phyloP scores from a whole-genome alignment of 2,329 filamentous ascomycete species.

The Achaetomium macrosporum region DNA sequence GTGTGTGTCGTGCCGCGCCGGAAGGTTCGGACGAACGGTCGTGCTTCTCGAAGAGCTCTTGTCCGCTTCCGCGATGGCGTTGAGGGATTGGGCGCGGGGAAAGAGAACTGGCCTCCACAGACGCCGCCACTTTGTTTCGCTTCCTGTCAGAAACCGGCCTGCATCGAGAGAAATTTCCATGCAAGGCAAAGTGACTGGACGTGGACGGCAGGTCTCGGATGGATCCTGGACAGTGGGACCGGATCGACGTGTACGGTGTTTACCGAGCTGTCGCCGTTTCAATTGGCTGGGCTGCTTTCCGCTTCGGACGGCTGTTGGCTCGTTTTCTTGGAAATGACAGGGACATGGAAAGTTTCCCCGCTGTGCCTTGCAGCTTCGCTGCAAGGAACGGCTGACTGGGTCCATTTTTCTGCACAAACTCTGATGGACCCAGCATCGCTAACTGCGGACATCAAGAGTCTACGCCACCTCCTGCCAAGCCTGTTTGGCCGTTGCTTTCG shows the following conservation, averaged over 20 bases:
- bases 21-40: slow-evolving; percentile 9
- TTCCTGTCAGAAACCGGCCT: slow-evolving; percentile 1
- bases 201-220: slow-evolving; percentile 12
- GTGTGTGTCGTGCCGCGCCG: slow-evolving; percentile 3
- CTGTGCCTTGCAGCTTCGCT: slow-evolving; percentile 19
- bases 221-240: slow-evolving; percentile 9
- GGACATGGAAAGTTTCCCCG: slow-evolving; percentile 8
- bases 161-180: background rate
- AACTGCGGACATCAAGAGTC: background rate
- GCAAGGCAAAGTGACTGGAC: background rate
- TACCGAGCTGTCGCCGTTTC: background rate
- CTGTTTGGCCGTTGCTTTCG: slow-evolving; percentile 7
- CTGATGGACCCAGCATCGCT: slow-evolving; percentile 2
- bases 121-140: slow-evolving; percentile 14
- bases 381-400: slow-evolving; percentile 20
- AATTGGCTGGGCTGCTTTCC: slow-evolving; percentile 19
- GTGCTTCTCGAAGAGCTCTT: background rate
- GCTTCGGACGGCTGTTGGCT: slow-evolving; percentile 16
- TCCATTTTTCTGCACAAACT: slow-evolving; percentile 15
- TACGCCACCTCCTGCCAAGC: slow-evolving; percentile 8
- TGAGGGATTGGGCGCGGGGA: background rate
- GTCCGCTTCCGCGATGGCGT: background rate
- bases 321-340: slow-evolving; percentile 14
- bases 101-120: background rate
- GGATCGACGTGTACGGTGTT: slow-evolving; percentile 16